phyloP scores from a whole-genome alignment of 2,329 filamentous ascomycete species.

The Arthrobotrys conoides region DNA sequence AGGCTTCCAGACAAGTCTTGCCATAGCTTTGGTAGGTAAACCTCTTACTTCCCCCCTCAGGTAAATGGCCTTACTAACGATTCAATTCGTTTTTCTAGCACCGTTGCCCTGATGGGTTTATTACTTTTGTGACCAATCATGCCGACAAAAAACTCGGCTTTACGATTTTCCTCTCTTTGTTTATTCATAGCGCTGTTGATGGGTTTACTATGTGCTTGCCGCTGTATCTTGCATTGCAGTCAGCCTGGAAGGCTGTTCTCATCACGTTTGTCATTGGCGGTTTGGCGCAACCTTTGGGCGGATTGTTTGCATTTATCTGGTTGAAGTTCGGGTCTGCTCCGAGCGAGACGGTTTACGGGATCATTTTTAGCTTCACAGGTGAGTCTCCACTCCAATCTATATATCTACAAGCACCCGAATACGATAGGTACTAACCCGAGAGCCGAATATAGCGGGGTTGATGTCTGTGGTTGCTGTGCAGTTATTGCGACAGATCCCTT shows the following conservation, averaged over 20 bases:
- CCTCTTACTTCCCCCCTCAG: too few species aligned
- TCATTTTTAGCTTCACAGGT: conserved; percentile 84
- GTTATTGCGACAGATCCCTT: conserved; percentile 82
- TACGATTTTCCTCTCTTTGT: conserved; percentile 93
- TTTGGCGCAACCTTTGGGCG: conserved; percentile 87
- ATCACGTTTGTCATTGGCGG: conserved; percentile 89
- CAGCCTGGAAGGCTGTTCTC: conserved; percentile 83
- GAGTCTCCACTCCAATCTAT: conserved; percentile 44
- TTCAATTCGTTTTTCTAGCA: conserved; percentile 33
- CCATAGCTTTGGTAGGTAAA: conserved; percentile 78
- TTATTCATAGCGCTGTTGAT: conserved; percentile 98
- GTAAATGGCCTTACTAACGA: neutral
- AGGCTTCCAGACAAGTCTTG: conserved; percentile 94
- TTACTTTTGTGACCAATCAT: conserved; percentile 98
- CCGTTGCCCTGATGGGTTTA: conserved; percentile 72
- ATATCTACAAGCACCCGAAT: neutral
- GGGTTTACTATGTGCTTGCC: conserved; percentile 95
- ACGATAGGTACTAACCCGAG: neutral
- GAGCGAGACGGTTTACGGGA: conserved; percentile 78
- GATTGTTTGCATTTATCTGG: conserved; percentile 86
- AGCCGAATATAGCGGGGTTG: conserved; percentile 76
- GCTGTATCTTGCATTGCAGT: conserved; percentile 89
- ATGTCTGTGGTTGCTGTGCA: conserved; percentile 95
- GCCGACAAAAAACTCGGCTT: conserved; percentile 90
- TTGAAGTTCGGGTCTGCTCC: conserved; percentile 74